Conservation (phyloP, 768 basidiomycete species). For the Suillus weaverae region DNA sequence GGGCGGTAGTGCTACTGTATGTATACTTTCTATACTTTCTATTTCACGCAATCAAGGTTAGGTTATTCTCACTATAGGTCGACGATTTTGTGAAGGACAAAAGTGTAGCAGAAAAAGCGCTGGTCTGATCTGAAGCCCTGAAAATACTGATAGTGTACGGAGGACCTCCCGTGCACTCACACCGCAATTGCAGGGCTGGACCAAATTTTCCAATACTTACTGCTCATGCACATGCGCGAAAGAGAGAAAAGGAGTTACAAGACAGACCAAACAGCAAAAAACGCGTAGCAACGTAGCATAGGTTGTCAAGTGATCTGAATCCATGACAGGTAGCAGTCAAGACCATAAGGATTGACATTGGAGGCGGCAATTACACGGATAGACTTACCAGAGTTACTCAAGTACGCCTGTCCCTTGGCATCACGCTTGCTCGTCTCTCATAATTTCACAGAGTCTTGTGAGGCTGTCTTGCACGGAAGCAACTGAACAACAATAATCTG, state of each 20-base stretch:
- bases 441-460: slow-evolving; percentile 11
- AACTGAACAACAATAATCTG: slow-evolving; percentile 26
- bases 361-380: not conserved
- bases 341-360: not conserved
- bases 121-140: not conserved
- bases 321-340: slow-evolving; percentile 8
- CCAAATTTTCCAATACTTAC: not conserved
- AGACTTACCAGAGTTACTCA: not conserved
- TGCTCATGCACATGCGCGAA: not conserved
- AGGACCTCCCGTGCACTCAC: not conserved
- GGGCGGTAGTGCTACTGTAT: not conserved
- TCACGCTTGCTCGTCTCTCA: not conserved
- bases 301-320: not conserved
- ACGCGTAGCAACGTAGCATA: too few relatives aligned
- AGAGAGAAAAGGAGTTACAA: too few relatives aligned
- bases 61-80: not conserved
- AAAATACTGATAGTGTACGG: not conserved
- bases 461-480: slow-evolving; percentile 24
- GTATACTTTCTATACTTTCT: not conserved
- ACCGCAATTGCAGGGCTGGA: not conserved
- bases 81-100: not conserved
- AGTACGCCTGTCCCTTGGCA: slow-evolving; percentile 1
- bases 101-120: not conserved
- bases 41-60: not conserved
- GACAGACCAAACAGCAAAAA: not conserved